Base-by-base conservation (phyloP, 805 yeast genomes). In the Huiozyma sinensis region DNA sequence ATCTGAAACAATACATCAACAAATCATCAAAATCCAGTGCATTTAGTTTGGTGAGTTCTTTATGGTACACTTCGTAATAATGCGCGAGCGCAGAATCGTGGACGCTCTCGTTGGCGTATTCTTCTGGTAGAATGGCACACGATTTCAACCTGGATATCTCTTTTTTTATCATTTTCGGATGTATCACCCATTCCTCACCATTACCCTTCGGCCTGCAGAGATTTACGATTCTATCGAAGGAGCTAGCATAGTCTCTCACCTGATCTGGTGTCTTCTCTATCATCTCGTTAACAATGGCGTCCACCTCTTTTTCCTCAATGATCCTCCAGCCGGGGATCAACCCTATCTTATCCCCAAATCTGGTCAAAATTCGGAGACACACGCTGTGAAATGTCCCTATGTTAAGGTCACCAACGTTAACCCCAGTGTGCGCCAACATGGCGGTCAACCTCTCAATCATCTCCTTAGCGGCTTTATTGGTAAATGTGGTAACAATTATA, bases 361-460 rank as follows among this genome's bases (percentile, higher is more conserved):
- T 66, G 46, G 71, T 67, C 29, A 88, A 60, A 31, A 83, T 68
- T 38, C 78, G 63, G 46, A 72, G 71, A 56, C 95, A 86, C 11
- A 90, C 72, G 40, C 94, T 77, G 60, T 90, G 98, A 60, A 90
- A 90, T 0, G 97, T 92, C 1, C 97, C 97, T 32, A 89, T 76
- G 45, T 80, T 63, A 17, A 90, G 60, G 39, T 70, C 68, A 1
- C 67, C 58, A 3, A 69, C 50, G 33, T 68, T 63, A 1, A 66
- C 56, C 2, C 49, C 53, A 3, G 63, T 49, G 2, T 61, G 58
- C 24, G 55, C 44, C 8, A 76, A 58, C 5, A 60, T 56, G 0
- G 55, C 61, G 6, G 55, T 41, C 13, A 90, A 62, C 36, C 97
- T 68, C 31, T 76, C 81, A 9, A 68, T 64, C 84, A 90, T 81